phyloP scores from a whole-genome alignment of 495 filamentous ascomycete species.

The Tuber magnatum region DNA sequence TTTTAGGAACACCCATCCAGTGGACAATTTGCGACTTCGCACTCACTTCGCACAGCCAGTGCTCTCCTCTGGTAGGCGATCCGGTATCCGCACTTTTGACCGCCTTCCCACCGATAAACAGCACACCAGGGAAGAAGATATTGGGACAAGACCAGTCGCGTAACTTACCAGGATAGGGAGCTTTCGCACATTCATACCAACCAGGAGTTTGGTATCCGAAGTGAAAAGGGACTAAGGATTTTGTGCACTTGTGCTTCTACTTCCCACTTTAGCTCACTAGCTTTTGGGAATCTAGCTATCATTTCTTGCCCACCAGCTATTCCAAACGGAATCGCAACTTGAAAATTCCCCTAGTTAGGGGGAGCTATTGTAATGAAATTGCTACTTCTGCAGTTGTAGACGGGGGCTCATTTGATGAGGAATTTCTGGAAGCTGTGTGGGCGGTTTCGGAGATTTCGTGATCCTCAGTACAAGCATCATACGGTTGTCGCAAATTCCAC shows the following conservation, averaged over 20 bases:
- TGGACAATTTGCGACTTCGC: neutral
- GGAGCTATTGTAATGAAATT: neutral
- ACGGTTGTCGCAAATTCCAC: too few species aligned
- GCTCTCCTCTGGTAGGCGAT: neutral
- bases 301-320: neutral
- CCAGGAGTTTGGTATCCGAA: neutral
- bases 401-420: neutral
- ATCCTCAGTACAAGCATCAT: neutral
- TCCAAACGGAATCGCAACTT: neutral
- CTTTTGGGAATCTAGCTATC: neutral
- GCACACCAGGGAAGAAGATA: neutral
- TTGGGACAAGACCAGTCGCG: neutral
- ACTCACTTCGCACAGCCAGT: neutral
- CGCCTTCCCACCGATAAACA: neutral
- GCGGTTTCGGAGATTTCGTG: neutral
- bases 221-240: too few species aligned
- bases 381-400: neutral
- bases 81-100: neutral
- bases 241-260: neutral
- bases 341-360: neutral
- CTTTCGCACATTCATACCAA: neutral
- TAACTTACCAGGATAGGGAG: neutral
- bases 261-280: neutral
- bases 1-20: neutral
- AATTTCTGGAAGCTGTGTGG: neutral